These are phyloP conservation scores for Phycomyces nitens DNA, from an alignment of 192 early-diverging fungal species.

Conservation along the genomic window DNA sequence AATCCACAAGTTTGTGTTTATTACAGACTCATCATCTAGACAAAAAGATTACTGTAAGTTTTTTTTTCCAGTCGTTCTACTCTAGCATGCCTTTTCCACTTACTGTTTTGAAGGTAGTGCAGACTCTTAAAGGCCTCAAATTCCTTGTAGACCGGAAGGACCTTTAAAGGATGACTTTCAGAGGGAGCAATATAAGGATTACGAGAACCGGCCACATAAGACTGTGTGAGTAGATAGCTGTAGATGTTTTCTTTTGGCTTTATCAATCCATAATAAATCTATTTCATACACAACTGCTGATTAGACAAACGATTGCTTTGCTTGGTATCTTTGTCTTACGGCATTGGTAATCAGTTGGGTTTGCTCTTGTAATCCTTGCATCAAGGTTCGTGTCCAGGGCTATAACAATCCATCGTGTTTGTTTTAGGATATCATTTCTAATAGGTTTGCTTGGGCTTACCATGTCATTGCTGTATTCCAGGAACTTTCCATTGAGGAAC, in stretches of 20 bases:
- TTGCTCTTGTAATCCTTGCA: slow-evolving; percentile 22
- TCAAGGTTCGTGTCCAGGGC: slow-evolving; percentile 30
- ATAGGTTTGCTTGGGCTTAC: slow-evolving; percentile 1
- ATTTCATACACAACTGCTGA: not conserved
- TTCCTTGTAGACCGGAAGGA: slow-evolving; percentile 32
- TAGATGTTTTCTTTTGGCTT: slow-evolving; percentile 56
- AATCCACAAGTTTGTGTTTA: slow-evolving; percentile 42
- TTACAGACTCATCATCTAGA: slow-evolving; percentile 6
- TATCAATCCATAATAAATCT: slow-evolving; percentile 55
- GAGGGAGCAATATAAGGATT: slow-evolving; percentile 63
- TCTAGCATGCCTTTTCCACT: not conserved
- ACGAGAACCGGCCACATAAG: slow-evolving; percentile 56
- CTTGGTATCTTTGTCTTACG: slow-evolving; percentile 16
- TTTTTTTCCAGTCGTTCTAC: too few relatives aligned
- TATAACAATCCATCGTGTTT: slow-evolving; percentile 8
- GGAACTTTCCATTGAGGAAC: slow-evolving; percentile 81
- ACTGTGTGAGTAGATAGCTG: slow-evolving; percentile 65
- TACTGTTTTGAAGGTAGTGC: not conserved
- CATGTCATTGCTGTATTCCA: slow-evolving; percentile 52
- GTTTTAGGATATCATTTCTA: not conserved
- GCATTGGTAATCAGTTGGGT: slow-evolving; percentile 27
- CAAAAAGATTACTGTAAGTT: not conserved
- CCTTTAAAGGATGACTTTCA: slow-evolving; percentile 37
- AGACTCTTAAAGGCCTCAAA: not conserved
- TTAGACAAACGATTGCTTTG: too few relatives aligned